Evolutionary conservation across 1,139 yeast species (phyloP).

Genomic region (Zygotorulaspora mrakii): DNA sequence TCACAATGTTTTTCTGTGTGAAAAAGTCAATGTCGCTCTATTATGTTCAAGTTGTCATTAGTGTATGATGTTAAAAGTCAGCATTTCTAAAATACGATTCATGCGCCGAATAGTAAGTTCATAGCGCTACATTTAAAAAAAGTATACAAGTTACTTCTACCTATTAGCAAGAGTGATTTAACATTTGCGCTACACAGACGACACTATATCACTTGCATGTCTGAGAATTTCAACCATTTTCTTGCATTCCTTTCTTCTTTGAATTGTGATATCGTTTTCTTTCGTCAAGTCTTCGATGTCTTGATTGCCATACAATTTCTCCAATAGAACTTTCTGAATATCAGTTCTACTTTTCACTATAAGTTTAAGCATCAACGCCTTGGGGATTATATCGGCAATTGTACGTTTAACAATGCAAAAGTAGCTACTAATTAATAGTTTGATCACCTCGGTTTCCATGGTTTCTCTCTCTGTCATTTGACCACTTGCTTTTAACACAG

Average conservation of each 20-base stretch:
- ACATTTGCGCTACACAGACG: conserved; percentile 55
- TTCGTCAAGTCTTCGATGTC: conserved; percentile 76
- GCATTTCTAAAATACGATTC: too few species aligned
- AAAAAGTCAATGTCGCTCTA: too few species aligned
- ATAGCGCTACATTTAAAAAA: not conserved
- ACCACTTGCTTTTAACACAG: conserved; percentile 91
- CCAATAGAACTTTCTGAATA: conserved; percentile 84
- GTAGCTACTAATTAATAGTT: conserved; percentile 83
- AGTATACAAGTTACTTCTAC: too few species aligned
- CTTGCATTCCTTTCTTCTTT: conserved; percentile 89
- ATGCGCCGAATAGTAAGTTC: too few species aligned
- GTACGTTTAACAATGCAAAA: conserved; percentile 91
- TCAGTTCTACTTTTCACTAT: conserved; percentile 80
- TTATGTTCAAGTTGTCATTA: too few species aligned
- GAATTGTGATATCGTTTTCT: conserved; percentile 89
- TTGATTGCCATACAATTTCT: conserved; percentile 75
- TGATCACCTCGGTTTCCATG: conserved; percentile 95
- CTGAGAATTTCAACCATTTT: conserved; percentile 90
- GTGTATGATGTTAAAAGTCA: too few species aligned
- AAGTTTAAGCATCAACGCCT: conserved; percentile 89
- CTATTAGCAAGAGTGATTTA: not conserved
- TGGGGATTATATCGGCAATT: conserved; percentile 88
- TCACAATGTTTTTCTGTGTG: too few species aligned
- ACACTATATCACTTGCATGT: conserved; percentile 88
- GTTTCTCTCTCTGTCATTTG: conserved; percentile 93